phyloP scores from a whole-genome alignment of 2,329 filamentous ascomycete genomes.

The Balansia obtecta region DNA sequence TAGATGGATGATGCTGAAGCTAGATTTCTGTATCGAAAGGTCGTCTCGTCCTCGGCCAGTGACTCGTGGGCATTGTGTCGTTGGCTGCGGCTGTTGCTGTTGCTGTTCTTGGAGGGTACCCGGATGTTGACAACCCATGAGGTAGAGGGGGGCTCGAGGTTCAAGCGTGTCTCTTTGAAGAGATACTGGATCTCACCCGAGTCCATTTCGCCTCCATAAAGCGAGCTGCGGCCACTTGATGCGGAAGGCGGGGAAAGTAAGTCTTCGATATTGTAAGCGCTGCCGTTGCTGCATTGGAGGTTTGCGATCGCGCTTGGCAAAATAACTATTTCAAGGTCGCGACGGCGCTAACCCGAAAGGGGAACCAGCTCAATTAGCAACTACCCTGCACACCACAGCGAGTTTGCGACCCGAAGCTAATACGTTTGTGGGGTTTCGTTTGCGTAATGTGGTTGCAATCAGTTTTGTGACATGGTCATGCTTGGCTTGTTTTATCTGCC shows the following conservation, averaged over 20 bases:
- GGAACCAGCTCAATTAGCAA: constrained; percentile 20
- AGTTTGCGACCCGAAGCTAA: not conserved
- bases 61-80: constrained; percentile 24
- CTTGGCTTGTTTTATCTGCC: too few species aligned
- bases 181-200: constrained; percentile 49
- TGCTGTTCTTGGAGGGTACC: constrained; percentile 43
- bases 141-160: constrained; percentile 60
- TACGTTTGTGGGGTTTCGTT: not conserved
- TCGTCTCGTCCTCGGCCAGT: constrained; percentile 53
- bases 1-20: constrained; percentile 73
- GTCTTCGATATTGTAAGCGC: not conserved
- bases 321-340: constrained; percentile 20
- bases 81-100: constrained; percentile 30
- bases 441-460: not conserved
- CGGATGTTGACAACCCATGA: constrained; percentile 60
- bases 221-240: constrained; percentile 6
- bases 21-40: constrained; percentile 60
- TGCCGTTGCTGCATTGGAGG: constrained; percentile 9
- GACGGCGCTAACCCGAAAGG: constrained; percentile 22
- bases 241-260: not conserved
- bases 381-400: not conserved
- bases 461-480: too few species aligned
- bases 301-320: constrained; percentile 19
- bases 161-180: constrained; percentile 80
- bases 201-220: constrained; percentile 58